A percentile compares a stretch with the other conserved stretches of the same genome.
phyloP scores from a whole-genome alignment of 1,284 basidiomycete genomes.

The Ustilago nuda region DNA sequence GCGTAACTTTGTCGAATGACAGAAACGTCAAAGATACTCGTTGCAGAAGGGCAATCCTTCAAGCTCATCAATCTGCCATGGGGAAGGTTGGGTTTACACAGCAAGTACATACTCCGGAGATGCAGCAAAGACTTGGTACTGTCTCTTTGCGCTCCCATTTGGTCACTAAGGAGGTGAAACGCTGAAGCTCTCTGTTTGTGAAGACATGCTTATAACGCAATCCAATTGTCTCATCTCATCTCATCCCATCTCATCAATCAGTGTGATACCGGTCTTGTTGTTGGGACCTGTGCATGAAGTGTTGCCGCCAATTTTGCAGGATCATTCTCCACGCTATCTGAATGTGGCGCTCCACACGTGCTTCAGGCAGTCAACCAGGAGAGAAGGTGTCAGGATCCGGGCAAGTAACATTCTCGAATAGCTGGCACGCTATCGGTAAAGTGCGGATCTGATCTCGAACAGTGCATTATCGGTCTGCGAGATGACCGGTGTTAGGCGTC shows the following conservation, averaged over 20 bases:
- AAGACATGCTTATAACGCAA: neutral
- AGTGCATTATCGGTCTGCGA: neutral
- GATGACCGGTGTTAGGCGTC: conserved; percentile 1
- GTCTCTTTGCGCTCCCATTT: neutral
- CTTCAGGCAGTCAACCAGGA: neutral
- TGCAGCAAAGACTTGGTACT: no score
- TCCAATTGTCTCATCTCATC: neutral
- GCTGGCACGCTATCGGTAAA: neutral
- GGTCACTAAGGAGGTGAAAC: neutral
- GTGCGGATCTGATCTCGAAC: neutral
- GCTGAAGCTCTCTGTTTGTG: neutral
- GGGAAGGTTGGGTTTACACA: neutral
- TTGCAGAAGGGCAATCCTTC: no score
- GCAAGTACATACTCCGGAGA: no score
- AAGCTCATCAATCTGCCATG: no score
- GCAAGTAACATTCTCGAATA: neutral
- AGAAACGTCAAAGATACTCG: no score
- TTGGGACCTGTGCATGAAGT: neutral
- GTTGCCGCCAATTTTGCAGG: no score
- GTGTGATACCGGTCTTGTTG: neutral
- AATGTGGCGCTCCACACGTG: conserved; percentile 13
- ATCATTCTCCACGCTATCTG: neutral
- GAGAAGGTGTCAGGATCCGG: neutral
- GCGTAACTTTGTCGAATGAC: no score
- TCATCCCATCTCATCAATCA: neutral